These are phyloP conservation scores for Cystoisospora suis DNA, from an alignment of 169 alveolate species.

Conservation along the genomic window DNA sequence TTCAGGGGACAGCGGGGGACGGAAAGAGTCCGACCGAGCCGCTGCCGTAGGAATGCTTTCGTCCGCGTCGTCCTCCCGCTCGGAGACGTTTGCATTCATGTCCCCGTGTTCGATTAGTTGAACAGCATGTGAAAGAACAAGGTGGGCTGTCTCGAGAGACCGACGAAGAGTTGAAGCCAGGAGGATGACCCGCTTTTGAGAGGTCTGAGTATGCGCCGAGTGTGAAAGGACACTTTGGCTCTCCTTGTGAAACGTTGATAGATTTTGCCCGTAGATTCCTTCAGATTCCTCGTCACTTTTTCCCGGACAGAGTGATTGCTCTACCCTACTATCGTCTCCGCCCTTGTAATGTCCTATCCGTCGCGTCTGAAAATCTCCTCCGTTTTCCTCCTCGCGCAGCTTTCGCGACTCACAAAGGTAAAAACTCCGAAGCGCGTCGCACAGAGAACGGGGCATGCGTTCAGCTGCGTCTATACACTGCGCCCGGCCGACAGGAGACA, in stretches of 20 bases:
- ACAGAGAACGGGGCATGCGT: neutral
- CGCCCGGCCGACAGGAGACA: neutral
- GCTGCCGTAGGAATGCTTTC: no score
- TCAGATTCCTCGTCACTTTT: no score
- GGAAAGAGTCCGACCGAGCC: no score
- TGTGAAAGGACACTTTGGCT: no score
- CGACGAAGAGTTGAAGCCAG: constrained; percentile 13
- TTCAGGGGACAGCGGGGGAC: no score
- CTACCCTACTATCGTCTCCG: no score
- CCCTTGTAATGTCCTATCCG: no score
- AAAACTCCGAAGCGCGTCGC: neutral
- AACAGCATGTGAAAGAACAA: neutral
- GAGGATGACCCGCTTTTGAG: no score
- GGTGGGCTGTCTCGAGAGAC: constrained; percentile 20
- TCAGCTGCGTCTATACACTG: neutral
- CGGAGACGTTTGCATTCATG: neutral
- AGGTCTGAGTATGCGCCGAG: no score
- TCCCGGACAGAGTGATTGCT: no score
- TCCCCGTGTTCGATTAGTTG: neutral
- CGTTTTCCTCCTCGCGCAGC: neutral
- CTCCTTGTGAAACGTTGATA: no score
- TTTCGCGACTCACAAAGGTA: neutral
- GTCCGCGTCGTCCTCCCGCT: neutral
- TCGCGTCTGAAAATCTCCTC: neutral
- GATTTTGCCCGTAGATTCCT: no score